A percentile compares a stretch with the other conserved stretches of the same genome.
Conservation (phyloP, 768 basidiomycete genomes). For the Hypsizygus marmoreus region DNA sequence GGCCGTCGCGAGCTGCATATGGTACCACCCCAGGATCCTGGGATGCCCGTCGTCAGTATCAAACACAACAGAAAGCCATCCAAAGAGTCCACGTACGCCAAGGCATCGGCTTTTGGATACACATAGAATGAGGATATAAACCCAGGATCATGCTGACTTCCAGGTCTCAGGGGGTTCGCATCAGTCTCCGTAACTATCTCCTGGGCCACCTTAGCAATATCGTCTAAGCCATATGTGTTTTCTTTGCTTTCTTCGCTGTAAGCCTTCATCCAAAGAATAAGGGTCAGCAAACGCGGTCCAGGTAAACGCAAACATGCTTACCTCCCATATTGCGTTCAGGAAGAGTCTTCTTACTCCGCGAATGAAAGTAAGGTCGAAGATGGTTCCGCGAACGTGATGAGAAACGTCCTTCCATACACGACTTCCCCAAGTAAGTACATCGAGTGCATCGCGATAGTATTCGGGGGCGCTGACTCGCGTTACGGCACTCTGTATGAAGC, state of each 20-base stretch:
- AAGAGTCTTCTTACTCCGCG: slow-evolving; percentile 40
- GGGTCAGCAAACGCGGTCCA: background rate
- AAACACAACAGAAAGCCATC: background rate
- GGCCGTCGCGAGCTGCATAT: too few species aligned
- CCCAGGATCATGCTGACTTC: slow-evolving; percentile 23
- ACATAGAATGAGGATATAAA: slow-evolving; percentile 37
- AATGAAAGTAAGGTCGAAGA: slow-evolving; percentile 45
- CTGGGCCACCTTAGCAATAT: slow-evolving; percentile 31
- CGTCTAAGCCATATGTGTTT: slow-evolving; percentile 22
- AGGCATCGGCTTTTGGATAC: slow-evolving; percentile 38
- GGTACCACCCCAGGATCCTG: too few species aligned
- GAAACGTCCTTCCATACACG: slow-evolving; percentile 40
- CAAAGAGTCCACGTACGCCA: slow-evolving; percentile 29
- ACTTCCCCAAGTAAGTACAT: slow-evolving; percentile 45
- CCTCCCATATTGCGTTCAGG: slow-evolving; percentile 34
- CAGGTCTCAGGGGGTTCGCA: slow-evolving; percentile 19
- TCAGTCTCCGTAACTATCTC: slow-evolving; percentile 33
- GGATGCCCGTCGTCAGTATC: background rate
- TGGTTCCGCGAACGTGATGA: slow-evolving; percentile 36
- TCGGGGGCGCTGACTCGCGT: slow-evolving; percentile 28
- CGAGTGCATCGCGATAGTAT: slow-evolving; percentile 36
- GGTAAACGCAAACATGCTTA: slow-evolving; percentile 16
- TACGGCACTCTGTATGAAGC: slow-evolving; percentile 27
- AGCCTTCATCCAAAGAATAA: slow-evolving; percentile 7
- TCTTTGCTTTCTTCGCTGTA: slow-evolving; percentile 12